These are phyloP conservation scores for Penicillium coffeae DNA, from an alignment of 495 filamentous ascomycete species.

Conservation along the genomic window DNA sequence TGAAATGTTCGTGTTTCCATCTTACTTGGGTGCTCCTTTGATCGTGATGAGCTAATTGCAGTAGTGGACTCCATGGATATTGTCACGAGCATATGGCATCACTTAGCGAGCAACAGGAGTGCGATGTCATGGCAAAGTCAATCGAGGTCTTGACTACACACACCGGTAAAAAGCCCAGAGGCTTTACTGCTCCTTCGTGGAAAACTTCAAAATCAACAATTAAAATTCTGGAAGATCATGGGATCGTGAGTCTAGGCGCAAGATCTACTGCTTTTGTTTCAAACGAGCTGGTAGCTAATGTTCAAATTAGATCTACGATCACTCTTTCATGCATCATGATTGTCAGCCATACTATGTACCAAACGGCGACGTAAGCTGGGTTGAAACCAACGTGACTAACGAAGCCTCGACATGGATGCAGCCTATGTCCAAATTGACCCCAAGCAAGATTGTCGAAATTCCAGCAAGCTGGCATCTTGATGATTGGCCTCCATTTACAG, in stretches of 20 bases:
- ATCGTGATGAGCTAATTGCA: neutral
- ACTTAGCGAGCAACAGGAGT: constrained; percentile 28
- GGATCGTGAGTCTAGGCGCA: constrained; percentile 3
- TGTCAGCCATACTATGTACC: constrained; percentile 54
- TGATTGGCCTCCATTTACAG: constrained; percentile 54
- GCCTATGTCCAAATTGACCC: constrained; percentile 40
- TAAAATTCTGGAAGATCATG: constrained; percentile 41
- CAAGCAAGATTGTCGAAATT: constrained; percentile 52
- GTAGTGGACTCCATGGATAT: constrained; percentile 39
- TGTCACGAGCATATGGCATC: constrained; percentile 31
- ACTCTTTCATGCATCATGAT: constrained; percentile 52
- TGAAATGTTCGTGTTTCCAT: constrained; percentile 17
- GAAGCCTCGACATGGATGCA: constrained; percentile 55
- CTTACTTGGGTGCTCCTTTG: neutral
- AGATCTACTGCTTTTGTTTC: too few relatives aligned
- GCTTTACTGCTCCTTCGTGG: constrained; percentile 45
- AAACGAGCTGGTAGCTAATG: too few relatives aligned
- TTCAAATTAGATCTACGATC: constrained; percentile 32
- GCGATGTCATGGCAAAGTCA: constrained; percentile 31
- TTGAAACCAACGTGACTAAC: constrained; percentile 49
- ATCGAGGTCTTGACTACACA: constrained; percentile 29
- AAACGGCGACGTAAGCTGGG: constrained; percentile 38
- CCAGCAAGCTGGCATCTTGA: constrained; percentile 57
- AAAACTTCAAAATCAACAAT: constrained; percentile 49
- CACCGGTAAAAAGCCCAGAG: constrained; percentile 28